Conservation (phyloP, 139 green algal genomes). For the Marvania coccoides region DNA sequence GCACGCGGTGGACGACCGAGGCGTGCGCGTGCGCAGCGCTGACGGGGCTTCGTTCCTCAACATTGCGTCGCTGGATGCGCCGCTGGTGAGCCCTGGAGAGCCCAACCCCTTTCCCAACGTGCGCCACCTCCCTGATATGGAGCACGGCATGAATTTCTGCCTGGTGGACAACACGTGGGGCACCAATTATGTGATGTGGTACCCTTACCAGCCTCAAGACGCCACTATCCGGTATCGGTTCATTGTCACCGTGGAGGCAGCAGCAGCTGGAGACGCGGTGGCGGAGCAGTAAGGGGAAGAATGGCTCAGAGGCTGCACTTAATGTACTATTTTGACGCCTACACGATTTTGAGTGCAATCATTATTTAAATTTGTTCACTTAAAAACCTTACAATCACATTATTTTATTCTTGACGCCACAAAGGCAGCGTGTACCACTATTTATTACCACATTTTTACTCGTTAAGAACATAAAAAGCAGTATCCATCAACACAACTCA, state of each 20-base stretch:
- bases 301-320: too few species aligned
- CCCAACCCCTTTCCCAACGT: constrained; percentile 32
- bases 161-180: constrained; percentile 50
- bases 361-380: too few species aligned
- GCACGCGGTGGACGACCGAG: constrained; percentile 38
- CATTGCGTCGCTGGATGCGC: constrained; percentile 37
- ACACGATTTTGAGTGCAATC: too few species aligned
- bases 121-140: constrained; percentile 22
- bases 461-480: too few species aligned
- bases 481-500: too few species aligned
- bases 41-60: constrained; percentile 1
- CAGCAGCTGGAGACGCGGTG: not conserved
- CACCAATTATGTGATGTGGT: constrained; percentile 39
- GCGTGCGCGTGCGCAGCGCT: constrained; percentile 22
- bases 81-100: constrained; percentile 34
- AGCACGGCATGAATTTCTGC: constrained; percentile 30
- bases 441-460: too few species aligned
- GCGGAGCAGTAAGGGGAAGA: not conserved
- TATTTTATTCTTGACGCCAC: too few species aligned
- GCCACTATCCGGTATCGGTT: constrained; percentile 44
- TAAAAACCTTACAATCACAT: too few species aligned
- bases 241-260: constrained; percentile 12
- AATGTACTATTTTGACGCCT: too few species aligned
- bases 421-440: too few species aligned
- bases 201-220: constrained; percentile 27